phyloP scores from a whole-genome alignment of 1,284 basidiomycete genomes.

The Pyrrhoderma lamaoense region DNA sequence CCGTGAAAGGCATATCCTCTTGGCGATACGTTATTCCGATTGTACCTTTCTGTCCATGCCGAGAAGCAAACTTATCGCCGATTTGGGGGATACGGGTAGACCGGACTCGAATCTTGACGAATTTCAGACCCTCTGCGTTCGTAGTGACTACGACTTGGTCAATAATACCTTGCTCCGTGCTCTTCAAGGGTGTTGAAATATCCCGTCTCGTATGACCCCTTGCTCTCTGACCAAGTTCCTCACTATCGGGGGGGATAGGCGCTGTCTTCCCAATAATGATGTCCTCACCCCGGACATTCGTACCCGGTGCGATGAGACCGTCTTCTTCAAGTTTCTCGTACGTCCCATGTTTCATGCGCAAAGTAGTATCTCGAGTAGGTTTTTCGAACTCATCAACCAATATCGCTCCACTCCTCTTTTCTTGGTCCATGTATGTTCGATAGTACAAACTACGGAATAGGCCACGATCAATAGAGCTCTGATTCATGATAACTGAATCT shows the following conservation, averaged over 20 bases:
- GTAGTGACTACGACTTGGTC: constrained; percentile 97
- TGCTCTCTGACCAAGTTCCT: constrained; percentile 93
- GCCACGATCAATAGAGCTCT: constrained; percentile 96
- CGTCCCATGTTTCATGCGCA: constrained; percentile 96
- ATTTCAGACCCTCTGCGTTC: constrained; percentile 93
- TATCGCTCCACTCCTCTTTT: constrained; percentile 94
- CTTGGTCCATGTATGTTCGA: constrained; percentile 95
- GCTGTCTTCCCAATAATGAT: constrained; percentile 99
- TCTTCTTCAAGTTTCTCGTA: constrained; percentile 99
- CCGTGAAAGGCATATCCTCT: constrained; percentile 99
- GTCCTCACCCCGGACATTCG: constrained; percentile 92
- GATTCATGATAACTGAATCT: constrained; percentile 99
- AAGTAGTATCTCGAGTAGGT: constrained; percentile 86
- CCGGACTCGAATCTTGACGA: constrained; percentile 96
- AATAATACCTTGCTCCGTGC: constrained; percentile 95
- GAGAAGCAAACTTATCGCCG: constrained; percentile 98
- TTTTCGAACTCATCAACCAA: constrained; percentile 97
- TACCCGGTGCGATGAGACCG: constrained; percentile 92
- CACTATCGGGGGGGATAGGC: constrained; percentile 92
- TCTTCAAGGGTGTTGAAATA: constrained; percentile 96
- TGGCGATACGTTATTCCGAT: constrained; percentile 99
- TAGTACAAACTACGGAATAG: constrained; percentile 99
- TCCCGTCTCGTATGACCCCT: constrained; percentile 88
- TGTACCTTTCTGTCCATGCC: constrained; percentile 99
- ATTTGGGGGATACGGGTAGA: constrained; percentile 96